Evolutionary conservation across 768 basidiomycete species (phyloP), one percentile per base, ranked within the genome.

Genomic region (Lyophyllum semitale): DNA sequence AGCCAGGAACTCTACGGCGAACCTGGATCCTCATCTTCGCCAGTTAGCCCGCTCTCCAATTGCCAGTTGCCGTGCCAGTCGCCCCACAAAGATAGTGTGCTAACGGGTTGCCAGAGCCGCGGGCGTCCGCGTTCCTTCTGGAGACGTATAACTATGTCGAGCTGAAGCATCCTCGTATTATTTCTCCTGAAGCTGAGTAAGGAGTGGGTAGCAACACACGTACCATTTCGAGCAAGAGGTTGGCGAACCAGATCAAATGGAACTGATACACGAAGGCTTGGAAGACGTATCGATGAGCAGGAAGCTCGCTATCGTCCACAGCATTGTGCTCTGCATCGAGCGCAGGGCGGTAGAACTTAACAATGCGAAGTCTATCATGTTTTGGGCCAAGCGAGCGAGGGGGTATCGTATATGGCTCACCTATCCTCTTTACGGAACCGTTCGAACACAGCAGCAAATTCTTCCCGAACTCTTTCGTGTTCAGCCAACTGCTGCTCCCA

Each of bases 21-120:
- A 71, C 89, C 84, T 72, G 89, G 89, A 71, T 92, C 80, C 63
- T 91, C 89, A 50, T 91, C 89, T 20, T 86, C 86, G 6, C 77
- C 74, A 11, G 70, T 70, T 20, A 78, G 77, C 29, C n/a, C n/a
- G n/a, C 71, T 63, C 25, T 80, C 82, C 1, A n/a, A n/a, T n/a
- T n/a, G 76, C 65, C 5, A 80, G 64, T 12, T 81, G 73, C n/a
- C n/a, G n/a, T n/a, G n/a, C 77, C 78, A 83, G 22, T 71, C 66
- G 33, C 68, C 74, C 75, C 77, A 78, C 27, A 66, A 66, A 35
- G 78, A 73, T 17, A 83, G 59, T 37, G 67, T 68, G 26, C 73
- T 57, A 0, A 66, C 73, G 3, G 88, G 88, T 2, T 83, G 78
- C 89, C 89, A 91, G 2, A 90, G 43, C 29, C 69, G 70, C 17